Base-by-base conservation (phyloP, 1,284 basidiomycete species). In the Paramarasmius palmivorus region DNA sequence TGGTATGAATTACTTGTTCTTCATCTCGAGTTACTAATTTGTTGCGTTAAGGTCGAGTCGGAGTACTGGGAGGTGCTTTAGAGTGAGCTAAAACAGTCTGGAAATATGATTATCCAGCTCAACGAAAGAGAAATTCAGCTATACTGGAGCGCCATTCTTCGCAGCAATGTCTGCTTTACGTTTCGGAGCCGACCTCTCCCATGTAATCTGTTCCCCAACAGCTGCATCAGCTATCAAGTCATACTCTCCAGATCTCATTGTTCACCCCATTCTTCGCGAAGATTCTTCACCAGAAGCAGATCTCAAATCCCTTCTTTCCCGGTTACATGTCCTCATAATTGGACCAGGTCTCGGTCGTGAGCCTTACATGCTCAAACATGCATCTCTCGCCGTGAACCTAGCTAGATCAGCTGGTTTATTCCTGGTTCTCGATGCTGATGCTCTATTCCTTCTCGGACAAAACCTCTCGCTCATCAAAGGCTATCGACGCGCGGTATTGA, bases 111-210 rank as follows among this genome's bases (percentile, higher is more conserved):
- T 36, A 37, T 40, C 29, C 35, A 45, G 23, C 42, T 29, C 37
- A n/a, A 53, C 22, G 40, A 20, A 46, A 35, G 38, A 14, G n/a
- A 5, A 37, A 17, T 37, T 14, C 58, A 88, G 88, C 64, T 99
- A 98, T 70, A 93, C 95, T 0, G 97, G 96, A 15, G 96, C 96
- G 22, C 96, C 96, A 0, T 99, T 87, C 79, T 99, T 96, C 66
- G 88, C 93, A 2, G 84, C 92, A 23, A 92, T 96, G 63, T 88
- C 93, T 5, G 90, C 93, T 0, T 78, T 95, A 60, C 82, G 92
- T 58, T 80, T 95, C 65, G 96, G 95, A 29, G 91, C 90, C 49
- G 96, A 98, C 69, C 80, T 98, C 40, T 93, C 94, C 22, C 95
- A 98, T 77, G 94, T 98, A 52, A 95, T 99, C 50, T 99, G 96